These are phyloP conservation scores for Colletotrichum salicis DNA, from an alignment of 2,329 filamentous ascomycete species.

Conservation along the genomic window DNA sequence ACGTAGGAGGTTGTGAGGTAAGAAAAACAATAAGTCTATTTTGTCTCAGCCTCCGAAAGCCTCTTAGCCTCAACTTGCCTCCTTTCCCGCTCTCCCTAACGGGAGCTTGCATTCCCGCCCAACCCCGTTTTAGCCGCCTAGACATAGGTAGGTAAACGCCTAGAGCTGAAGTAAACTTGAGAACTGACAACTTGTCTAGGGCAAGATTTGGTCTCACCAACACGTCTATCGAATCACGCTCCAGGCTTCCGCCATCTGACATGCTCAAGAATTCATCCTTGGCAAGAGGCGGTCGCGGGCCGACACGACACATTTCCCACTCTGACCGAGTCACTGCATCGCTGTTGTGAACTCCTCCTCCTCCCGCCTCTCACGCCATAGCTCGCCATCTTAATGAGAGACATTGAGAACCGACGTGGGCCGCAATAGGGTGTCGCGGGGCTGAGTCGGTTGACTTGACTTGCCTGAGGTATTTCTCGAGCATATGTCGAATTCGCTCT, in stretches of 20 bases:
- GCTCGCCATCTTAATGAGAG: constrained; percentile 18
- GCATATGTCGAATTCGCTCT: constrained; percentile 5
- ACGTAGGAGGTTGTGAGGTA: neutral
- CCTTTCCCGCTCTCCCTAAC: constrained; percentile 12
- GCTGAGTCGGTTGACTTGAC: constrained; percentile 1
- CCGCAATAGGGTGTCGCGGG: constrained; percentile 18
- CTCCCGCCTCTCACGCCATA: constrained; percentile 8
- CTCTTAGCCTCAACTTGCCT: constrained; percentile 20
- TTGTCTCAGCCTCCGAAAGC: constrained; percentile 22
- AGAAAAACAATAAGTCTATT: constrained; percentile 2
- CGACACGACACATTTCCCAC: neutral
- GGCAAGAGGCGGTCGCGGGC: constrained; percentile 6
- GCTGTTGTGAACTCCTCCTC: neutral
- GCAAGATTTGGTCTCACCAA: neutral
- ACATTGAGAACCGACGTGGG: neutral
- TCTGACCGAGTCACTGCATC: neutral
- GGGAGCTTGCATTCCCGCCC: constrained; percentile 2
- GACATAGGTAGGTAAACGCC: neutral
- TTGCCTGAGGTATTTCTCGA: neutral
- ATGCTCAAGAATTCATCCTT: constrained; percentile 14
- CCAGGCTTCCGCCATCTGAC: neutral
- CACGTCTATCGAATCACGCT: neutral
- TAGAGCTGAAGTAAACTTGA: constrained; percentile 4
- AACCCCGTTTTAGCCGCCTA: constrained; percentile 4
- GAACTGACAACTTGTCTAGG: neutral